A percentile compares a stretch with the other conserved stretches of the same genome.
These are phyloP conservation scores for Rhododendron ovatum DNA, from an alignment of 148 eudicot genomes.

Conservation along the genomic window DNA sequence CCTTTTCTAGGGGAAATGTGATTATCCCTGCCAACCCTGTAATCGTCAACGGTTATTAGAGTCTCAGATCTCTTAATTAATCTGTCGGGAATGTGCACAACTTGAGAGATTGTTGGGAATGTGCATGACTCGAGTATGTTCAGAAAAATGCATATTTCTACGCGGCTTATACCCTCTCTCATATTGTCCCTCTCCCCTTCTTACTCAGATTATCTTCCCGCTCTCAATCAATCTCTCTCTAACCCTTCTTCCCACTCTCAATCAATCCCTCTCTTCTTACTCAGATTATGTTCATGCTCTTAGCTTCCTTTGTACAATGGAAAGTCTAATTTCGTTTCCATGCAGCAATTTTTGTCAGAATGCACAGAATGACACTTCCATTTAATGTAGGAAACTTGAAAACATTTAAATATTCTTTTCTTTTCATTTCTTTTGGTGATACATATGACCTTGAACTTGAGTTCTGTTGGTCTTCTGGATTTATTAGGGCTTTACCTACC, in stretches of 20 bases:
- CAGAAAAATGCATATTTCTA: not conserved
- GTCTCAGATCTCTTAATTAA: not conserved
- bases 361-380: not conserved
- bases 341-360: not conserved
- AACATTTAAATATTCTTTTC: not conserved
- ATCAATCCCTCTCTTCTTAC: not conserved
- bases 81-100: not conserved
- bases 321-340: not conserved
- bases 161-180: not conserved
- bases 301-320: not conserved
- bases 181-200: not conserved
- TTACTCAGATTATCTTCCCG: not conserved
- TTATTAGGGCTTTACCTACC: slow-evolving; percentile 84
- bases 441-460: not conserved
- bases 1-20: not conserved
- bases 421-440: not conserved
- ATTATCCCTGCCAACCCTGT: not conserved
- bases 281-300: not conserved
- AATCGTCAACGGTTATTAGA: not conserved
- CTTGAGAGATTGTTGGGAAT: not conserved
- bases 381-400: not conserved
- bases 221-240: not conserved
- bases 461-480: not conserved
- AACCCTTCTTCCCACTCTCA: not conserved
- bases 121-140: not conserved